Evolutionary conservation across 176 grass and related monocot genomes (phyloP), one percentile per base, ranked within the genome.

Genomic region (Raddia distichophylla): DNA sequence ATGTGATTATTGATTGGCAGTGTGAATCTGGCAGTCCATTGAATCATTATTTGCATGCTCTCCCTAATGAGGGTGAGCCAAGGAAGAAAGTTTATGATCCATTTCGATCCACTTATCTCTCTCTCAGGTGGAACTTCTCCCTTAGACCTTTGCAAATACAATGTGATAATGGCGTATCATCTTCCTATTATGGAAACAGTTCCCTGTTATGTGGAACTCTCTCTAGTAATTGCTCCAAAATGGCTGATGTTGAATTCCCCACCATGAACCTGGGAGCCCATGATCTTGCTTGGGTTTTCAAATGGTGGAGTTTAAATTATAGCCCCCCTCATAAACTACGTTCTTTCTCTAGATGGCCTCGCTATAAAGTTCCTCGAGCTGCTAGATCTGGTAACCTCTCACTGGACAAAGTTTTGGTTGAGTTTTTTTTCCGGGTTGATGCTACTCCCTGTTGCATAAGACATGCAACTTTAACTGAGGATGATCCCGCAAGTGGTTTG

Each of bases 271-370:
- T 99, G 65, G 96, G 96, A 79, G 96, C 93, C 20, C 96, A 99
- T 88, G 96, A 99, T 84, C 87, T 99, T 65, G 93, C 93, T 67
- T 99, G 96, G 96, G 84, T 99, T 82, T 99, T 99, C 79, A 99
- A 99, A 85, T 99, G 96, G 96, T 95, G 96, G 96, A 86, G 87
- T 54, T 85, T 99, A 90, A 99, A 99, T 81, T 99, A 99, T 48
- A 95, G 80, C 22, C 96, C 96, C 18, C 96, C 96, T 74, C 91
- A 95, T 74, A 99, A 99, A 82, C 64, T 99, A 55, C 90, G 96
- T 79, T 95, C 93, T 69, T 99, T 99, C 73, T 95, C 96, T 83
- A 91, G 87, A 89, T 99, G 92, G 93, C 93, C 84, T 79, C 96
- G 96, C 49, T 99, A 93, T 88, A 87, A 93, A 76, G 90, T 99